These are phyloP conservation scores for Ananas comosus DNA, from an alignment of 176 grass and related monocot species.

Conservation along the genomic window DNA sequence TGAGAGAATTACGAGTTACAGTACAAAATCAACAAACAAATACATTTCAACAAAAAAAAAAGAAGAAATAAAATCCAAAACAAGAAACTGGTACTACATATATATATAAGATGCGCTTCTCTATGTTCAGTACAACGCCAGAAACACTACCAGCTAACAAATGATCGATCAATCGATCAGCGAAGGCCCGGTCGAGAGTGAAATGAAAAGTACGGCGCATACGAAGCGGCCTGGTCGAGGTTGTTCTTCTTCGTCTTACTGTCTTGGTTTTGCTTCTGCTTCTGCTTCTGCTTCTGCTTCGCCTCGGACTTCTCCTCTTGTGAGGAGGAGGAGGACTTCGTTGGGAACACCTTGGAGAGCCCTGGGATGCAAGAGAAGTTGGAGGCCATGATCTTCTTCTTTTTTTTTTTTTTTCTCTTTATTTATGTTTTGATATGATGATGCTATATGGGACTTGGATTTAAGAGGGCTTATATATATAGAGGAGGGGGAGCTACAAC, in stretches of 20 bases:
- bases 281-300: neutral
- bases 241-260: neutral
- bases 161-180: neutral
- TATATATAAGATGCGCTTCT: too few relatives aligned
- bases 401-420: neutral
- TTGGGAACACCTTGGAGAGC: neutral
- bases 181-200: neutral
- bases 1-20: too few relatives aligned
- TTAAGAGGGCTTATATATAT: too few relatives aligned
- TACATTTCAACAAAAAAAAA: too few relatives aligned
- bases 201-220: neutral
- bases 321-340: neutral
- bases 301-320: neutral
- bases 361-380: conserved; percentile 10
- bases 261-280: neutral
- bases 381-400: neutral
- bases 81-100: too few relatives aligned
- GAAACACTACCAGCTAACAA: too few relatives aligned
- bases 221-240: neutral
- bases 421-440: neutral
- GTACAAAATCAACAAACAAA: too few relatives aligned
- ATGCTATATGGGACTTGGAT: too few relatives aligned
- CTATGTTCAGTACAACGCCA: too few relatives aligned
- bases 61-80: too few relatives aligned
- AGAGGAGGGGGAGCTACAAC: too few relatives aligned